Conservation (phyloP, 2,329 filamentous ascomycete species). For the Pseudopyricularia cyperi region DNA sequence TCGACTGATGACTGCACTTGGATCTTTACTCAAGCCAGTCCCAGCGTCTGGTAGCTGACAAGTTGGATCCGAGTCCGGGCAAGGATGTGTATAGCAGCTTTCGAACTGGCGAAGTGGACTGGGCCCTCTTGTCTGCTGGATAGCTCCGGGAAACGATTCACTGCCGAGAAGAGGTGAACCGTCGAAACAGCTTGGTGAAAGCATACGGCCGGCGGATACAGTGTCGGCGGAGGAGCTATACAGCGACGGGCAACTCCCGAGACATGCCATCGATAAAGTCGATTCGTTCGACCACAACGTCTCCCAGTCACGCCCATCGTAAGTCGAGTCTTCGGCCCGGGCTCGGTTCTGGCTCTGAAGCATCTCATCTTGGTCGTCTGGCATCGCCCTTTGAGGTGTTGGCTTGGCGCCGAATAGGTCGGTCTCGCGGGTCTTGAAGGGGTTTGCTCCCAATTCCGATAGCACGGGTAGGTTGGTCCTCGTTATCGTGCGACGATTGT, state of each 20-base stretch:
- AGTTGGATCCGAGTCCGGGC: neutral
- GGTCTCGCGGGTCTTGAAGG: too few species aligned
- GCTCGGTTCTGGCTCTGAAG: neutral
- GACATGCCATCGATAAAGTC: neutral
- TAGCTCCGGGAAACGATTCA: too few species aligned
- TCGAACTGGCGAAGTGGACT: neutral
- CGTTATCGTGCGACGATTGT: too few species aligned
- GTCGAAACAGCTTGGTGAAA: neutral
- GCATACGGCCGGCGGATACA: neutral
- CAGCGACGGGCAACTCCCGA: neutral
- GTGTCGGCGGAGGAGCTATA: neutral
- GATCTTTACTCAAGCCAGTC: neutral
- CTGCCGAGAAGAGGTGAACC: neutral
- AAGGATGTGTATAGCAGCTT: neutral
- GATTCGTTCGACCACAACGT: neutral
- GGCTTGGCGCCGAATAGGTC: neutral
- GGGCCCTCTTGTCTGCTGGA: neutral
- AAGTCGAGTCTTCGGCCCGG: neutral
- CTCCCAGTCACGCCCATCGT: neutral
- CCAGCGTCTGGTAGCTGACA: neutral
- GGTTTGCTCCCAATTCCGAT: too few species aligned
- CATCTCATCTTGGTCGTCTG: neutral
- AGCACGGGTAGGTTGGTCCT: too few species aligned
- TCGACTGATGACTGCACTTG: neutral
- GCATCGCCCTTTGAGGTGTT: neutral